These are phyloP conservation scores for Cyberlindnera nakhonratchasimensis DNA, from an alignment of 805 yeast species.

Conservation along the genomic window DNA sequence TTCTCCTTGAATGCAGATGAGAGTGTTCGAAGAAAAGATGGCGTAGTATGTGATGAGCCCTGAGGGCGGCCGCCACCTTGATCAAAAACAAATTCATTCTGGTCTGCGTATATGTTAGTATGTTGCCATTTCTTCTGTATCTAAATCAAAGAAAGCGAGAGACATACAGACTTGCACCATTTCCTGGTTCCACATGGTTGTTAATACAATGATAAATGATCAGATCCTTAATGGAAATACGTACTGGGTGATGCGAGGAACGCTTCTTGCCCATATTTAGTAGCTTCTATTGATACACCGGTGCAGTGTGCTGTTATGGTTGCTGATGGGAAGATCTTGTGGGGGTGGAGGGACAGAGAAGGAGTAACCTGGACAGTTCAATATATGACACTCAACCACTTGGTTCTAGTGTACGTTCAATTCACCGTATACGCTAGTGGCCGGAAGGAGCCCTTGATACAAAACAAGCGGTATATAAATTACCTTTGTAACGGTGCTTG, in stretches of 20 bases:
- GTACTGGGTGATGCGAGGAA: slow-evolving; percentile 21
- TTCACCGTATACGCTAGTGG: no score
- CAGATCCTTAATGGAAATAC: slow-evolving; percentile 3
- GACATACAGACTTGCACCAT: slow-evolving; percentile 36
- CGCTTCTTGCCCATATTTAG: slow-evolving; percentile 20
- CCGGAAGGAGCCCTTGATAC: no score
- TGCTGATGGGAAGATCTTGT: not conserved
- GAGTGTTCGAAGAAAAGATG: slow-evolving; percentile 26
- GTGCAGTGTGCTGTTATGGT: not conserved
- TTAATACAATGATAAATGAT: not conserved
- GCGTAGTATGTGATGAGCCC: slow-evolving; percentile 41
- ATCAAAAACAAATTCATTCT: slow-evolving; percentile 61
- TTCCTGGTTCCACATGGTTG: slow-evolving; percentile 30
- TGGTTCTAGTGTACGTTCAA: no score
- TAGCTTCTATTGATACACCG: not conserved
- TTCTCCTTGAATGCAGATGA: slow-evolving; percentile 29
- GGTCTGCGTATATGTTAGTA: slow-evolving; percentile 21
- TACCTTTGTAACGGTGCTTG: no score
- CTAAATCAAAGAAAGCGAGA: no score
- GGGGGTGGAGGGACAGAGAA: no score
- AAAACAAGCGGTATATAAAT: no score
- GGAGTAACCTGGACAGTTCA: no score
- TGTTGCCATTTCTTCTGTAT: not conserved
- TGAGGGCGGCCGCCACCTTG: slow-evolving; percentile 69
- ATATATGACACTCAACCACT: no score